These are phyloP conservation scores for Wickerhamomyces alni DNA, from an alignment of 805 yeast genomes.

Conservation along the genomic window DNA sequence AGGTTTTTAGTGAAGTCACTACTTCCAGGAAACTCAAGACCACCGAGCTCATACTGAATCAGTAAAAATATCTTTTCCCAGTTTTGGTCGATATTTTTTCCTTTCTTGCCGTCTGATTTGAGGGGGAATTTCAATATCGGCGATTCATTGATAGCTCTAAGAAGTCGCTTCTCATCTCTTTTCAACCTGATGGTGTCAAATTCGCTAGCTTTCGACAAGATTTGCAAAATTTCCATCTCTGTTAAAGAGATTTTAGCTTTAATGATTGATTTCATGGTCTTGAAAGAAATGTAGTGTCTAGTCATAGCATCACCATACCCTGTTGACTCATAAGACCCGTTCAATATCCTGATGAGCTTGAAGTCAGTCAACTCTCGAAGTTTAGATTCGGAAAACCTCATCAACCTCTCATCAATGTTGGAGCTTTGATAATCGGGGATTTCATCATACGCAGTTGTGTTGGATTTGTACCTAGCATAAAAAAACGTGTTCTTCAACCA, in stretches of 20 bases:
- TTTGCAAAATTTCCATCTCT: conserved; percentile 19
- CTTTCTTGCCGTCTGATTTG: conserved; percentile 23
- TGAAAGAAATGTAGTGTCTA: conserved; percentile 38
- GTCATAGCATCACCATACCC: conserved; percentile 44
- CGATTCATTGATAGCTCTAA: conserved; percentile 35
- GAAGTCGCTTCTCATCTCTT: conserved; percentile 39
- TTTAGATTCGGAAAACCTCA: conserved; percentile 27
- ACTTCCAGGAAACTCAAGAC: conserved; percentile 39
- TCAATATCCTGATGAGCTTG: conserved; percentile 22
- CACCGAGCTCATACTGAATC: conserved; percentile 46
- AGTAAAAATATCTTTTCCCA: conserved; percentile 36
- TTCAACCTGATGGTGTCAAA: conserved; percentile 35
- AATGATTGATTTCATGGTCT: conserved; percentile 35
- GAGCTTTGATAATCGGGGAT: conserved; percentile 14
- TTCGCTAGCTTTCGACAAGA: conserved; percentile 35
- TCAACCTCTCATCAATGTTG: conserved; percentile 27
- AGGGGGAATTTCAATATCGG: conserved; percentile 33
- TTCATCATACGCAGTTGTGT: conserved; percentile 36
- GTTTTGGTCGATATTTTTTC: conserved; percentile 18
- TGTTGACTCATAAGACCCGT: conserved; percentile 25
- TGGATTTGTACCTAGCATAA: conserved; percentile 35
- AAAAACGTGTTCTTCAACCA: conserved; percentile 48
- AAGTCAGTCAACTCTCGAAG: conserved; percentile 28
- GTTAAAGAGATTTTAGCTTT: conserved; percentile 13
- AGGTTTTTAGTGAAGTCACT: conserved; percentile 34